Percentiles rank a stretch among this genome's conserved stretches.
These are phyloP conservation scores for Oryza coarctata DNA, from an alignment of 176 grass and related monocot species.

Conservation along the genomic window DNA sequence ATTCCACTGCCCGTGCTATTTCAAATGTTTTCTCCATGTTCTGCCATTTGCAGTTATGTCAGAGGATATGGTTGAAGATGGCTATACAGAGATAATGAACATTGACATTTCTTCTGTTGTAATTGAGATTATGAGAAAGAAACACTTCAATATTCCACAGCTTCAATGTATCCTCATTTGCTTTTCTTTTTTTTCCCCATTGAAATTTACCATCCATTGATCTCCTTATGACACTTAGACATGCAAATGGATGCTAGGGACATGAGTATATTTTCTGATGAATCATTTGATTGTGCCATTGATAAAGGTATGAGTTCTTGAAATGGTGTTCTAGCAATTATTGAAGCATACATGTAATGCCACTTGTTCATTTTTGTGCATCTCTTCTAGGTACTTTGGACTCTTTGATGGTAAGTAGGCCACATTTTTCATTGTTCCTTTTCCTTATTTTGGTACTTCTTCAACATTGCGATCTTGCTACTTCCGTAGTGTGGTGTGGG, in stretches of 20 bases:
- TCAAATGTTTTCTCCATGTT: slow-evolving; percentile 15
- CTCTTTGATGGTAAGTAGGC: slow-evolving; percentile 93
- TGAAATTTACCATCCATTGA: slow-evolving; percentile 6
- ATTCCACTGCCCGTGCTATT: slow-evolving; percentile 1
- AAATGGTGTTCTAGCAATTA: slow-evolving; percentile 8
- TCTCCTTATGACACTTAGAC: slow-evolving; percentile 62
- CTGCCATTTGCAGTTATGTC: slow-evolving; percentile 73
- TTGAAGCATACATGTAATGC: background rate
- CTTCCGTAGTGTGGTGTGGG: slow-evolving; percentile 76
- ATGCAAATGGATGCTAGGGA: slow-evolving; percentile 97
- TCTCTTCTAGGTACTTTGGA: slow-evolving; percentile 81
- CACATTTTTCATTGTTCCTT: background rate
- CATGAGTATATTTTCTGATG: slow-evolving; percentile 81
- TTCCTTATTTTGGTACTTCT: slow-evolving; percentile 23
- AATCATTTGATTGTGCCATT: slow-evolving; percentile 93
- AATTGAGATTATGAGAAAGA: slow-evolving; percentile 91
- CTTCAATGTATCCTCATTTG: slow-evolving; percentile 73
- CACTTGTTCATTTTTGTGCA: slow-evolving; percentile 16
- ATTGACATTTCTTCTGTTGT: slow-evolving; percentile 91
- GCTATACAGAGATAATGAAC: slow-evolving; percentile 83
- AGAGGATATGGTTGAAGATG: slow-evolving; percentile 94
- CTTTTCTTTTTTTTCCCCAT: slow-evolving; percentile 1
- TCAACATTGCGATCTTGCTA: slow-evolving; percentile 34
- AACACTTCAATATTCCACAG: slow-evolving; percentile 69
- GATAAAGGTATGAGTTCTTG: slow-evolving; percentile 78